Percentiles rank a stretch among this genome's conserved stretches.
These are phyloP conservation scores for Tulasnella sp. DNA, from an alignment of 768 basidiomycete genomes.

Conservation along the genomic window DNA sequence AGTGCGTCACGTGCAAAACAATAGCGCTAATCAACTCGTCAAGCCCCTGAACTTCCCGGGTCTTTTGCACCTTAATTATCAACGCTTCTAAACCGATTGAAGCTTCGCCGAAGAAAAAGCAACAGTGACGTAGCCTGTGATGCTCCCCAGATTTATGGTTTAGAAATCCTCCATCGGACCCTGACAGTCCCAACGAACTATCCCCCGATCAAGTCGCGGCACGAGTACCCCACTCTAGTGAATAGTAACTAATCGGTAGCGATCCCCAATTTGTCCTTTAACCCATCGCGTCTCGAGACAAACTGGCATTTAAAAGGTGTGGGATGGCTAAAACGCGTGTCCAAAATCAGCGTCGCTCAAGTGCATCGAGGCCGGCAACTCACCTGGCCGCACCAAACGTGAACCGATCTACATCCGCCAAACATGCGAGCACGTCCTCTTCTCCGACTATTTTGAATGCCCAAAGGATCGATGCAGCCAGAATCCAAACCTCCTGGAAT, in stretches of 20 bases:
- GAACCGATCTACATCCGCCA: background rate
- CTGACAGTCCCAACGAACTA: too few relatives aligned
- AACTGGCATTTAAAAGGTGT: background rate
- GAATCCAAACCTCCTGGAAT: constrained; percentile 5
- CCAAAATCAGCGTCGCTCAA: background rate
- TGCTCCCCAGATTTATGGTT: too few relatives aligned
- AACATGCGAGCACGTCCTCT: background rate
- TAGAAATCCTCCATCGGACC: too few relatives aligned
- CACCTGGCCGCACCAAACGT: background rate
- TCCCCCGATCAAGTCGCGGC: too few relatives aligned
- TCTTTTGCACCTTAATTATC: too few relatives aligned
- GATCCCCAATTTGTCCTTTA: background rate
- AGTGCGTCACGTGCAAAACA: too few relatives aligned
- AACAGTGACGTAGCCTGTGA: too few relatives aligned
- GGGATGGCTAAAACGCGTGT: background rate
- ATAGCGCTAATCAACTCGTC: too few relatives aligned
- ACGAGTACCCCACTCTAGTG: too few relatives aligned
- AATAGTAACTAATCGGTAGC: background rate
- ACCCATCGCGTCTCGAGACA: background rate
- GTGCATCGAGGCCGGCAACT: background rate
- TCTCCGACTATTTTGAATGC: background rate
- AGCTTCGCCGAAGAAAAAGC: too few relatives aligned
- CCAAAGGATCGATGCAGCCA: background rate
- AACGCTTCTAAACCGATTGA: too few relatives aligned
- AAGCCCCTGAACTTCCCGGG: too few relatives aligned